Evolutionary conservation across 805 yeast genomes (phyloP), one percentile per base, ranked within the genome.

Genomic region (Metschnikowia vanudenii): DNA sequence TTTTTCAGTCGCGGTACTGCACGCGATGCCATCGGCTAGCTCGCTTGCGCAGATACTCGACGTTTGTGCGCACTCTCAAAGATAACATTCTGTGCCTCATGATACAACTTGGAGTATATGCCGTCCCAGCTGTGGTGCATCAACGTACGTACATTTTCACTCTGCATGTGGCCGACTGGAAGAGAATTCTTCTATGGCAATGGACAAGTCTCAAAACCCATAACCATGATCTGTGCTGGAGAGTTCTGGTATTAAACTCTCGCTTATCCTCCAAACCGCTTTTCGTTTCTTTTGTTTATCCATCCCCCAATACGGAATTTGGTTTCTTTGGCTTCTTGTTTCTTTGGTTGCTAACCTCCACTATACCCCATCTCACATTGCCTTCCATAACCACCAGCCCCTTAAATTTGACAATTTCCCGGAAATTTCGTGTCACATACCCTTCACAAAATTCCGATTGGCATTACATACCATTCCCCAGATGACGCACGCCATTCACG

Each of bases 111-210:
- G 28, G 9, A 12, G 11, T 26, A 9, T 26, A 9, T 26, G 28
- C 28, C 7, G 11, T 5, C 28, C 17, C n/a, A 13, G 32, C 36
- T 38, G 29, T 30, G 19, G n/a, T 29, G 29, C 12, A 29, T 29
- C 9, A n/a, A 29, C 29, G 35, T 13, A 19, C 31, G 10, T 30
- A 18, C 12, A 19, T 42, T 36, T 36, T 29, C 20, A 41, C 40
- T 42, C 45, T 42, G 45, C 45, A 42, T 42, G 45, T 20, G 7
- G 40, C 45, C 39, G 36, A 42, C 36, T 13, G 14, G 40, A 41
- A 24, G 26, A 13, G 17, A 37, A 24, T 37, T 37, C 40, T 24
- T 22, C 19, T 37, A 14, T 24, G 32, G 19, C n/a, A 4, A 37
- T 37, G 40, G 30, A 13, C 14, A 14, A 30, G 14, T 30, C 33